Base-by-base conservation (phyloP, 345 rosid species). In the Iberis pinnata region DNA sequence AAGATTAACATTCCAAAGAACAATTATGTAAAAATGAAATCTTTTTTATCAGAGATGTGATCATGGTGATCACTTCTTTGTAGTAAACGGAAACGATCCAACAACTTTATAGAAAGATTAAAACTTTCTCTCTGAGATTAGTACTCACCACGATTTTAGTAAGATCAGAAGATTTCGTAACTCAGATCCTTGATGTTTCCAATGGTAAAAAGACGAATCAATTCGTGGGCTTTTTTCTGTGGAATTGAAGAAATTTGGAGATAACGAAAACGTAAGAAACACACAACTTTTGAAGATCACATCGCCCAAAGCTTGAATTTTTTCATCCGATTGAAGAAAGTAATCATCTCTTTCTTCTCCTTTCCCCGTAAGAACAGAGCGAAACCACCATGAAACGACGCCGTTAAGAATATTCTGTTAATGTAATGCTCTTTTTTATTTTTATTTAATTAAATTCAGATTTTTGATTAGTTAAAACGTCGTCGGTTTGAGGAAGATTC, bases 221-320 rank as follows among this genome's bases (percentile, higher is more conserved):
- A n/a, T n/a, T n/a, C n/a, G n/a, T n/a, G n/a, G n/a, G n/a, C n/a
- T n/a, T n/a, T n/a, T n/a, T n/a, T n/a, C n/a, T n/a, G n/a, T n/a
- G n/a, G n/a, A n/a, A n/a, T n/a, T 12, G 60, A 37, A 19, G 22
- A 37, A 29, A 7, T n/a, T n/a, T n/a, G 22, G 38, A 18, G 37
- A 56, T 48, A 56, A 56, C n/a, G n/a, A n/a, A n/a, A n/a, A n/a
- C n/a, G n/a, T n/a, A n/a, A n/a, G n/a, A n/a, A n/a, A n/a, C n/a
- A n/a, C n/a, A n/a, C n/a, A n/a, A n/a, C 38, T 20, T 24, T 25
- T 15, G 15, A 4, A 49, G 8, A 12, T 33, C 57, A 43, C n/a
- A 56, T 19, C 13, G 40, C 4, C 49, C 50, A 56, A 49, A 17
- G n/a, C 70, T 36, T 67, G 53, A 51, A 53, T 29, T 14, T 46